These are phyloP conservation scores for Circinella umbellata DNA, from an alignment of 371 early-diverging fungal species.

Conservation along the genomic window DNA sequence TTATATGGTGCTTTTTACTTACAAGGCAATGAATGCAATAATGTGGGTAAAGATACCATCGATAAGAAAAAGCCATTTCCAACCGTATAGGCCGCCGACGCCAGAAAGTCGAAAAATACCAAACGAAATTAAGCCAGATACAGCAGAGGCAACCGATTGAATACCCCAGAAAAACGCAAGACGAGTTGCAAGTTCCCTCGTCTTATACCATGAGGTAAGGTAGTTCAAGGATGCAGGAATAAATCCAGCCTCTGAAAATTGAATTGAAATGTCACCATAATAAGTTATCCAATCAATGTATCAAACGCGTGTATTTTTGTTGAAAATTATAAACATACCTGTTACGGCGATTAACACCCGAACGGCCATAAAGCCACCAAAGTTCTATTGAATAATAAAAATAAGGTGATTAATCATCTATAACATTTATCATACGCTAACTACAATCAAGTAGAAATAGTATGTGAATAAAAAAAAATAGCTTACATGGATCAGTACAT, in stretches of 20 bases:
- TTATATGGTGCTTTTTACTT: constrained; percentile 8
- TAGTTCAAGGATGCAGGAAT: constrained; percentile 64
- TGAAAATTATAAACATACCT: background rate
- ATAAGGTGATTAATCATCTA: no score
- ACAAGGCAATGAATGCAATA: constrained; percentile 50
- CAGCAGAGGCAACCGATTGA: constrained; percentile 59
- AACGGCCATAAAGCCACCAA: constrained; percentile 29
- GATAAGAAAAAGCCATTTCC: constrained; percentile 63
- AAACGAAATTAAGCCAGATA: constrained; percentile 62
- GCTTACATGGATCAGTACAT: constrained; percentile 32
- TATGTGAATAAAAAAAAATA: no score
- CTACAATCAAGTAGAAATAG: no score
- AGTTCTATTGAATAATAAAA: constrained; percentile 20
- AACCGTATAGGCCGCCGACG: constrained; percentile 48
- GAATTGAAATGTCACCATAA: no score
- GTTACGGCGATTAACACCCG: constrained; percentile 40
- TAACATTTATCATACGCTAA: no score
- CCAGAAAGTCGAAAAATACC: constrained; percentile 18
- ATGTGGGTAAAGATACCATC: constrained; percentile 61
- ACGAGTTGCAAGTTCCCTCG: constrained; percentile 59
- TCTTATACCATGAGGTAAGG: constrained; percentile 64
- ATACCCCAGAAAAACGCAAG: constrained; percentile 66
- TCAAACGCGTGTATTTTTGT: no score
- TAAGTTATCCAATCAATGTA: no score
- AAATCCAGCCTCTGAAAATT: constrained; percentile 45